Evolutionary conservation across 495 filamentous ascomycete species (phyloP).

Genomic region (Trichoderma asperelloides): DNA sequence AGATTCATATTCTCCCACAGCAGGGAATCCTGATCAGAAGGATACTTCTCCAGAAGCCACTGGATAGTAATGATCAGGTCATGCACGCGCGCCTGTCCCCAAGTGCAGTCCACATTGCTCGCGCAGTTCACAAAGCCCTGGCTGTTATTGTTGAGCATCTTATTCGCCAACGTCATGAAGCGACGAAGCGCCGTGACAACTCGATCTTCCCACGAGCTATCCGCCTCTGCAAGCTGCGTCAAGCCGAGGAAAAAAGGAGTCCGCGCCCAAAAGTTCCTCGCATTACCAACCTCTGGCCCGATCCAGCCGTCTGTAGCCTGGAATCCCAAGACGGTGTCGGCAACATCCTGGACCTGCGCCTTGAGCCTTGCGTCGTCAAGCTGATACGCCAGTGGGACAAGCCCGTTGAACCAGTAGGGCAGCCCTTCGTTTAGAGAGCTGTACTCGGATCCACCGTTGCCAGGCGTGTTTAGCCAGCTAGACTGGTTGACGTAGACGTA

Average conservation of each 20-base stretch:
- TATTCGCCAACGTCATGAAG: conserved; percentile 31
- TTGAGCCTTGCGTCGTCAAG: conserved; percentile 46
- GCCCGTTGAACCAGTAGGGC: conserved; percentile 60
- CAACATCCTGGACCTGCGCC: conserved; percentile 39
- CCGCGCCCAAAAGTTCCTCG: conserved; percentile 47
- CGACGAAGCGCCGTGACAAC: conserved; percentile 29
- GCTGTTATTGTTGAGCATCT: conserved; percentile 29
- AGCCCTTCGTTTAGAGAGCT: conserved; percentile 49
- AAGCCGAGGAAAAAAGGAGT: conserved; percentile 34
- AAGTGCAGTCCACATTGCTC: conserved; percentile 15
- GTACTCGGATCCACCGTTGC: conserved; percentile 46
- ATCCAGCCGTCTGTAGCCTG: conserved; percentile 54
- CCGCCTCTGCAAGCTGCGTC: conserved; percentile 39
- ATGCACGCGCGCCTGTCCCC: conserved; percentile 20
- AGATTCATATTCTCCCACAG: conserved; percentile 26
- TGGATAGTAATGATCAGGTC: conserved; percentile 26
- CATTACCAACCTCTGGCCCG: conserved; percentile 41
- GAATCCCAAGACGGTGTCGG: conserved; percentile 42
- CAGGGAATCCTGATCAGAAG: conserved; percentile 16
- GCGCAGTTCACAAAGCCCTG: conserved; percentile 15
- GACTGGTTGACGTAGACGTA: conserved; percentile 49
- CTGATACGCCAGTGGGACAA: conserved; percentile 54
- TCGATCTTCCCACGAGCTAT: conserved; percentile 24
- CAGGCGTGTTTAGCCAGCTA: conserved; percentile 32
- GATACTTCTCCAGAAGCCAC: conserved; percentile 46